Evolutionary conservation across 139 green algal genomes (phyloP).

Genomic region (Micractinium sp.): DNA sequence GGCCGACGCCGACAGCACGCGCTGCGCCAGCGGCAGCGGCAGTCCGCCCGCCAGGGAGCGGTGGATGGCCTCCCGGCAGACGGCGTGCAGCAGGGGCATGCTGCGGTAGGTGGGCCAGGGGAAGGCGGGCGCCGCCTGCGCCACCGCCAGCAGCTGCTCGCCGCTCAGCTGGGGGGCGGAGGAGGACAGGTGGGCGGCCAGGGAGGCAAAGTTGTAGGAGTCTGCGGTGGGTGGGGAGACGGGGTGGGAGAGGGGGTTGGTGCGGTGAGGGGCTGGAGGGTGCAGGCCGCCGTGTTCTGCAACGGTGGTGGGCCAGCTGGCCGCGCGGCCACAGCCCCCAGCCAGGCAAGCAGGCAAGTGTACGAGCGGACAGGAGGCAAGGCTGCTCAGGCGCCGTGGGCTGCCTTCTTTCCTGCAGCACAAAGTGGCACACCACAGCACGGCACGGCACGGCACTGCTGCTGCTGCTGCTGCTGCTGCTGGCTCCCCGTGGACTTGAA

Average conservation of each 20-base stretch:
- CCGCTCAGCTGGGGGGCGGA: background rate
- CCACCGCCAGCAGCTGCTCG: constrained; percentile 17
- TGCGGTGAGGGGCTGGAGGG: background rate
- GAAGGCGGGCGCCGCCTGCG: constrained; percentile 6
- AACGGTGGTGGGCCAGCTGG: too few species aligned
- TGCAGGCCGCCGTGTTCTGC: too few species aligned
- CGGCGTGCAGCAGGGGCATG: constrained; percentile 28
- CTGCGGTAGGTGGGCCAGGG: constrained; percentile 10
- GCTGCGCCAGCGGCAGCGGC: constrained; percentile 16
- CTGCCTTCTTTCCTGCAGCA: too few species aligned
- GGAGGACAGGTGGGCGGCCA: background rate
- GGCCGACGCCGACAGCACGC: constrained; percentile 14
- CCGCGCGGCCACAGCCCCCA: background rate
- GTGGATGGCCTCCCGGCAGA: background rate
- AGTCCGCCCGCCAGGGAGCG: background rate
- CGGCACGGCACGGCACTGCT: too few species aligned
- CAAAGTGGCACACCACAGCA: too few species aligned
- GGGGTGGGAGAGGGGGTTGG: background rate
- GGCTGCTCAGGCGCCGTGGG: too few species aligned
- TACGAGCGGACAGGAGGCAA: too few species aligned
- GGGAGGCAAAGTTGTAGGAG: constrained; percentile 18
- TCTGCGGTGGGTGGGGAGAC: background rate
- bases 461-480: too few species aligned
- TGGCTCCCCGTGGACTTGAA: too few species aligned
- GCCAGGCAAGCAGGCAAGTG: background rate